A percentile compares a stretch with the other conserved stretches of the same genome.
Conservation (phyloP, 805 yeast species). For the Debaryomyces castellii region DNA sequence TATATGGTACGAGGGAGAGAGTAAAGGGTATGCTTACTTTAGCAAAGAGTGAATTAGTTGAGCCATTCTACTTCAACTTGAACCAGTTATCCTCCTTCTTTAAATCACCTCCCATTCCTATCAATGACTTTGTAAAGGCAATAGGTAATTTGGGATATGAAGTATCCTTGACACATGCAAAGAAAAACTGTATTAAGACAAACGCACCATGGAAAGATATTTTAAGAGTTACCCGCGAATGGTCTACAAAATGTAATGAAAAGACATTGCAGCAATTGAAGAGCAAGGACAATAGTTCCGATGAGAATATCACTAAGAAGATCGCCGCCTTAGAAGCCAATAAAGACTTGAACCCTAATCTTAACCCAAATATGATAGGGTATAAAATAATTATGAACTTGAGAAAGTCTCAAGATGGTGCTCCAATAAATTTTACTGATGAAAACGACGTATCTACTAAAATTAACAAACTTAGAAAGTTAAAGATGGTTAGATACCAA, state of each 20-base stretch:
- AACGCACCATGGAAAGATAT: slow-evolving; percentile 82
- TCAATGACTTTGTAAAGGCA: slow-evolving; percentile 71
- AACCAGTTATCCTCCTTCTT: slow-evolving; percentile 72
- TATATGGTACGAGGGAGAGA: slow-evolving; percentile 78
- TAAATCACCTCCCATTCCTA: slow-evolving; percentile 81
- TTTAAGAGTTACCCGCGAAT: slow-evolving; percentile 70
- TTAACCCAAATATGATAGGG: slow-evolving; percentile 46
- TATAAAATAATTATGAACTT: slow-evolving; percentile 52
- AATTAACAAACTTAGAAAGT: slow-evolving; percentile 61
- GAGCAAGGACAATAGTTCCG: slow-evolving; percentile 12
- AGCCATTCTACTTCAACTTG: slow-evolving; percentile 82
- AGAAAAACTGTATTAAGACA: slow-evolving; percentile 83
- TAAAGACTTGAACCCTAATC: slow-evolving; percentile 40
- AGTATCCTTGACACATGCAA: slow-evolving; percentile 87
- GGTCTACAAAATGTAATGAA: slow-evolving; percentile 41
- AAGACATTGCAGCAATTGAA: slow-evolving; percentile 17
- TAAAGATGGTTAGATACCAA: slow-evolving; percentile 85
- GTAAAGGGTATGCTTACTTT: slow-evolving; percentile 90
- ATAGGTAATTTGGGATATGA: slow-evolving; percentile 79
- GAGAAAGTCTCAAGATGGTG: slow-evolving; percentile 35
- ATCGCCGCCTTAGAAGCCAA: slow-evolving; percentile 24
- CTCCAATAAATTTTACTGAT: slow-evolving; percentile 45
- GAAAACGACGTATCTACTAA: slow-evolving; percentile 56
- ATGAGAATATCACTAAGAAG: slow-evolving; percentile 11
- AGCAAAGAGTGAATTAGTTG: slow-evolving; percentile 66